A percentile compares a stretch with the other conserved stretches of the same genome.
These are phyloP conservation scores for Diplodia intermedia DNA, from an alignment of 2,329 filamentous ascomycete species.

Conservation along the genomic window DNA sequence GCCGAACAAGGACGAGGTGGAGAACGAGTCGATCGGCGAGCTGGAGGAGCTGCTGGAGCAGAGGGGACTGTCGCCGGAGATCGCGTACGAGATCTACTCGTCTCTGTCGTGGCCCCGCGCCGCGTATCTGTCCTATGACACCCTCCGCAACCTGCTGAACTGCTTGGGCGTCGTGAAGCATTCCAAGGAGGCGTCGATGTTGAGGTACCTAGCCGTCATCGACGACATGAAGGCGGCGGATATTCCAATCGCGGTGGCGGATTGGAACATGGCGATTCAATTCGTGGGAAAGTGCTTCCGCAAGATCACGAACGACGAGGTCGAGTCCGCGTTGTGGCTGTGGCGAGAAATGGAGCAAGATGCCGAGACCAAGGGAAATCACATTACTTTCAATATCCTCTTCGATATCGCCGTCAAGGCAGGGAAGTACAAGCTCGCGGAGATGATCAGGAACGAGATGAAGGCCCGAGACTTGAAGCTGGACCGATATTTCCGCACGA, in stretches of 20 bases:
- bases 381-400: slow-evolving; percentile 90
- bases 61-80: slow-evolving; percentile 52
- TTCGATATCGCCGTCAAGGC: slow-evolving; percentile 88
- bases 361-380: slow-evolving; percentile 68
- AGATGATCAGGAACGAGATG: slow-evolving; percentile 87
- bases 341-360: slow-evolving; percentile 91
- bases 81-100: slow-evolving; percentile 61
- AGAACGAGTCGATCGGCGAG: slow-evolving; percentile 45
- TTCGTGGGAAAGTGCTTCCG: slow-evolving; percentile 77
- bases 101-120: slow-evolving; percentile 61
- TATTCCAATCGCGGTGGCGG: slow-evolving; percentile 68
- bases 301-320: slow-evolving; percentile 63
- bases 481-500: slow-evolving; percentile 82
- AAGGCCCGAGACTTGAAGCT: slow-evolving; percentile 68
- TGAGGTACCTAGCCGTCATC: slow-evolving; percentile 82
- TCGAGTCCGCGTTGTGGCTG: slow-evolving; percentile 73
- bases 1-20: slow-evolving; percentile 45
- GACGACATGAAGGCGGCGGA: slow-evolving; percentile 81
- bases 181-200: slow-evolving; percentile 68
- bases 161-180: slow-evolving; percentile 70
- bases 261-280: slow-evolving; percentile 87
- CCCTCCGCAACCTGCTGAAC: slow-evolving; percentile 70
- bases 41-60: slow-evolving; percentile 52
- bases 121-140: slow-evolving; percentile 54
- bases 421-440: slow-evolving; percentile 81